Base-by-base conservation (phyloP, 495 filamentous ascomycete species). In the Aspergillus egyptiacus region DNA sequence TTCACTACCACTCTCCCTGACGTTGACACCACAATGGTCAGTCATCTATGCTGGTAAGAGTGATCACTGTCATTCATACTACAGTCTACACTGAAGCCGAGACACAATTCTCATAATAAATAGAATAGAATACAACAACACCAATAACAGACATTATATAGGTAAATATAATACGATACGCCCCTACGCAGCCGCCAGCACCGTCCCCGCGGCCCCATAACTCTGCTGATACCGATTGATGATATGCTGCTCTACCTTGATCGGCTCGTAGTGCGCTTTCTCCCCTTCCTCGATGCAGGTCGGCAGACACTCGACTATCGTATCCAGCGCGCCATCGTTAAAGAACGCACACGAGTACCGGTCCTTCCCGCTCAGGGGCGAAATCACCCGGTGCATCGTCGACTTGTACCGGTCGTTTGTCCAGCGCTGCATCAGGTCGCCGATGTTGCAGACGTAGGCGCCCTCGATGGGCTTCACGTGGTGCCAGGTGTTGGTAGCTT, bases 341-440 rank as follows among this genome's bases (percentile, higher is more conserved):
- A 49, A 49, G 10, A 49, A 49, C n/a, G 36, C 46, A 41, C 32
- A 24, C 13, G 25, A 33, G 18, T 49, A 49, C 9, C 46, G 46
- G 11, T 41, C 25, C n/a, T 37, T 17, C 11, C 35, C 28, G 5
- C 25, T 33, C 2, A 49, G 25, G 0, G 46, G 46, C 13, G 46
- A 49, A 10, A 49, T 41, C 5, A 49, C 46, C 25, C 46, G 35
- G 25, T 49, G 46, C 17, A 24, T 15, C 3, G 46, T 49, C 10
- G 46, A 49, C 7, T 49, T 41, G 25, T 49, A 49, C 2, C 46
- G 46, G 36, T 49, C 34, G 20, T 49, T 49, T 2, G 46, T 49
- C 46, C 46, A 49, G 18, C 46, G 35, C 11, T 49, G 25, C 33
- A 35, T 35, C 46, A 49, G 32, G 25, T 49, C 46, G 2, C 46